Percentiles rank a stretch among this genome's conserved stretches.
Conservation (phyloP, 164 flowering plant species). For the Chimonanthus praecox region DNA sequence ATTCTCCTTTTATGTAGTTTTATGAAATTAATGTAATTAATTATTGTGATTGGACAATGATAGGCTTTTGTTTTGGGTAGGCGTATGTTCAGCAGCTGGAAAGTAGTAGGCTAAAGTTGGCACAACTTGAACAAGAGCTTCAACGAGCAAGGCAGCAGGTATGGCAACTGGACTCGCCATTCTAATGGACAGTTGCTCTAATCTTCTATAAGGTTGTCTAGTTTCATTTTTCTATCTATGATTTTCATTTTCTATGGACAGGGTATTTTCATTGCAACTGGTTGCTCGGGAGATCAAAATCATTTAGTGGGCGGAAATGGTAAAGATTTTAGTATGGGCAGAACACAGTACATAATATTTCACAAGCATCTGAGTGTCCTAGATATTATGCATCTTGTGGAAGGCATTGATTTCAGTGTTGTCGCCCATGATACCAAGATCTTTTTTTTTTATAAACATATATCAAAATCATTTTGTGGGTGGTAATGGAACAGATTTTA, state of each 20-base stretch:
- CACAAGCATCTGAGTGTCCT: not conserved
- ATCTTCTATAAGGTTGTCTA: no score
- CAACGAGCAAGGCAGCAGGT: conserved; percentile 83
- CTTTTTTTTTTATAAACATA: not conserved
- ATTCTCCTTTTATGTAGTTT: not conserved
- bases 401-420: not conserved
- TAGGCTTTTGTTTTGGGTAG: conserved; percentile 38
- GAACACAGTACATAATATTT: not conserved
- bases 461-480: no score
- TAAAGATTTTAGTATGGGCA: conserved; percentile 12
- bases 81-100: conserved; percentile 94
- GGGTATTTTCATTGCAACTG: conserved; percentile 54
- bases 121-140: conserved; percentile 80
- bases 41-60: not conserved
- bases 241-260: conserved; percentile 22
- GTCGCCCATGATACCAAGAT: not conserved
- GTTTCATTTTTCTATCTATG: not conserved
- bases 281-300: conserved; percentile 42
- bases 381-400: not conserved
- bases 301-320: conserved; percentile 54
- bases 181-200: no score
- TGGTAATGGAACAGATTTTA: no score
- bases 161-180: not conserved
- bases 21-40: no score
- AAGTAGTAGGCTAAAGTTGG: conserved; percentile 57